These are phyloP conservation scores for Phytophthora megakarya DNA, from an alignment of 352 stramenopile species.

Conservation along the genomic window DNA sequence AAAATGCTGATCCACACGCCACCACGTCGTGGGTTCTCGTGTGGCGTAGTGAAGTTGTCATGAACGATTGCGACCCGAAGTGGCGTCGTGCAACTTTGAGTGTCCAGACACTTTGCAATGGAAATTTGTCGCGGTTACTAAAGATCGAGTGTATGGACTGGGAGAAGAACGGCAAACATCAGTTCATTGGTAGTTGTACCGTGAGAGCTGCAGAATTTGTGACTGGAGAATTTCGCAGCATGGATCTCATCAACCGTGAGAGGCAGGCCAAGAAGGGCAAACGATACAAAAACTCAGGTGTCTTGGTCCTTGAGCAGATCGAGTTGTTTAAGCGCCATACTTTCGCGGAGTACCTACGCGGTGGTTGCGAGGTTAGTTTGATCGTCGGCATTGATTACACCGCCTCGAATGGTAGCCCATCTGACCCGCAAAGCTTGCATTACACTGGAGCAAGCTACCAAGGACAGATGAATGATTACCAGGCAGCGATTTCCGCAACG, in stretches of 20 bases:
- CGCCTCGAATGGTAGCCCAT: constrained; percentile 60
- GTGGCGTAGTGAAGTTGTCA: constrained; percentile 69
- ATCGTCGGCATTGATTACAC: constrained; percentile 87
- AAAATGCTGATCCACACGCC: constrained; percentile 39
- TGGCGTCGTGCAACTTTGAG: constrained; percentile 63
- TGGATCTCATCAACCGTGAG: constrained; percentile 72
- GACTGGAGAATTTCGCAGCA: constrained; percentile 48
- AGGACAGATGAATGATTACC: constrained; percentile 80
- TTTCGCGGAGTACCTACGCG: constrained; percentile 73
- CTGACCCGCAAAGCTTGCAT: constrained; percentile 59
- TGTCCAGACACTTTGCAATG: constrained; percentile 75
- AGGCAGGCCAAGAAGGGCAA: constrained; percentile 73
- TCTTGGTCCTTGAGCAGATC: constrained; percentile 58
- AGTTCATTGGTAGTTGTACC: constrained; percentile 65
- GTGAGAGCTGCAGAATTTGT: constrained; percentile 65
- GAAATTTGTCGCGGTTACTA: constrained; percentile 52
- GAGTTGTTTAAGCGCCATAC: constrained; percentile 72
- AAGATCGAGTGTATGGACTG: constrained; percentile 84
- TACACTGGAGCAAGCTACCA: constrained; percentile 58
- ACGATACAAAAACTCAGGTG: constrained; percentile 74
- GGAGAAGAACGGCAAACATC: constrained; percentile 70
- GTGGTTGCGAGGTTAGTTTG: constrained; percentile 75
- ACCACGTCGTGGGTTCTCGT: constrained; percentile 64
- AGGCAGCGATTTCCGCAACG: constrained; percentile 69
- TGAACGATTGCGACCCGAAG: constrained; percentile 70